Conservation (phyloP, 2,329 filamentous ascomycete species). For the Sclerotinia subarctica region DNA sequence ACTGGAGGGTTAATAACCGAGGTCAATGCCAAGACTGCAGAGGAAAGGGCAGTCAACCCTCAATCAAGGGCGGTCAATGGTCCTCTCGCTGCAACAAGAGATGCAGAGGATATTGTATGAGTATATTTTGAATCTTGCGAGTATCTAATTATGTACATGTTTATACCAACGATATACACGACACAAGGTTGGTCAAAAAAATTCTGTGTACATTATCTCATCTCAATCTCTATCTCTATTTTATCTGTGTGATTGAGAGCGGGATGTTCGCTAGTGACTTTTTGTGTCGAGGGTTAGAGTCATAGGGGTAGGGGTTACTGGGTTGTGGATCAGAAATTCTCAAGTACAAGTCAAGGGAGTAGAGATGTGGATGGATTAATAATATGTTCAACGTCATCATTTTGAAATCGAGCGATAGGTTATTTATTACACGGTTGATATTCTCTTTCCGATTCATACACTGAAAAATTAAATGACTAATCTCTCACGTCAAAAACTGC, state of each 20-base stretch:
- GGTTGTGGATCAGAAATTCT: neutral
- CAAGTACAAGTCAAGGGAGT: too few relatives aligned
- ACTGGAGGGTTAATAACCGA: constrained; percentile 49
- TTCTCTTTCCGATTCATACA: too few relatives aligned
- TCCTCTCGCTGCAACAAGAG: neutral
- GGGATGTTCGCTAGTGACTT: neutral
- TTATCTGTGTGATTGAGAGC: neutral
- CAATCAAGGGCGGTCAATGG: neutral
- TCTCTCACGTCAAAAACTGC: constrained; percentile 42
- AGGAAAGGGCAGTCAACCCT: constrained; percentile 29
- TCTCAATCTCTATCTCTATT: neutral
- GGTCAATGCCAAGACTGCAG: constrained; percentile 31
- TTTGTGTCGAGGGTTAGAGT: neutral
- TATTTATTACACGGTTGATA: neutral
- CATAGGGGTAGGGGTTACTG: too few relatives aligned
- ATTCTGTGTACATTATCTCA: neutral
- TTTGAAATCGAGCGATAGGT: neutral
- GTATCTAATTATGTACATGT: neutral
- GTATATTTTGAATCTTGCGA: neutral
- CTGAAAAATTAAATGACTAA: neutral
- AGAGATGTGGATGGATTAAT: neutral
- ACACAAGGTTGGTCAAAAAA: too few relatives aligned
- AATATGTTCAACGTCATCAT: neutral
- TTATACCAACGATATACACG: neutral
- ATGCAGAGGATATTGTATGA: constrained; percentile 3